Conservation (phyloP, 108 stramenopile genomes). For the Nitzschia putrida region DNA sequence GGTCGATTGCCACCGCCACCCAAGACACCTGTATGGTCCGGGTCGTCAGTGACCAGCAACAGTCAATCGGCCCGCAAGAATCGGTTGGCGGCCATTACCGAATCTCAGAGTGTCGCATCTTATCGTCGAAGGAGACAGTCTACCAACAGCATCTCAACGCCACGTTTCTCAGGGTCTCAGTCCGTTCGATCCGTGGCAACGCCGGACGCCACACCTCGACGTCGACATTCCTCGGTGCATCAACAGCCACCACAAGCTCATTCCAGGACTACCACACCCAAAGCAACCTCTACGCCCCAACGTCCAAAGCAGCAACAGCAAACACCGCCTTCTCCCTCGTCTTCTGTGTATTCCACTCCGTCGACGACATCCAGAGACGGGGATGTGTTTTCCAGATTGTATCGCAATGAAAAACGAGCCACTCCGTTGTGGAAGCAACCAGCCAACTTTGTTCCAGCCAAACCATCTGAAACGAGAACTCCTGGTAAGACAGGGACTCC, state of each 20-base stretch:
- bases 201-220: too few relatives aligned
- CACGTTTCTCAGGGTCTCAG: not conserved
- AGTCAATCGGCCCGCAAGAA: constrained; percentile 3
- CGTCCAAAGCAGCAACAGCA: not conserved
- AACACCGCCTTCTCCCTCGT: not conserved
- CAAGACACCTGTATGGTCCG: not conserved
- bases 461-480: too few relatives aligned
- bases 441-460: not conserved
- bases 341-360: too few relatives aligned
- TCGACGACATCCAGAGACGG: not conserved
- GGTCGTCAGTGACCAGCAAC: not conserved
- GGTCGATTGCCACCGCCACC: not conserved
- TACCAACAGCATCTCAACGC: not conserved
- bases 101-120: not conserved
- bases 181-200: not conserved
- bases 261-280: not conserved
- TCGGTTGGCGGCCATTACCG: constrained; percentile 11
- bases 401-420: constrained; percentile 35
- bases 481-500: too few relatives aligned
- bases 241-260: not conserved
- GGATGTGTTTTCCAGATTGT: constrained; percentile 23
- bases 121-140: not conserved
- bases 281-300: not conserved
- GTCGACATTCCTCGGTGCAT: not conserved
- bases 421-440: constrained; percentile 34